Evolutionary conservation across 768 basidiomycete species (phyloP).

Genomic region (Cystobasidium tubakii): DNA sequence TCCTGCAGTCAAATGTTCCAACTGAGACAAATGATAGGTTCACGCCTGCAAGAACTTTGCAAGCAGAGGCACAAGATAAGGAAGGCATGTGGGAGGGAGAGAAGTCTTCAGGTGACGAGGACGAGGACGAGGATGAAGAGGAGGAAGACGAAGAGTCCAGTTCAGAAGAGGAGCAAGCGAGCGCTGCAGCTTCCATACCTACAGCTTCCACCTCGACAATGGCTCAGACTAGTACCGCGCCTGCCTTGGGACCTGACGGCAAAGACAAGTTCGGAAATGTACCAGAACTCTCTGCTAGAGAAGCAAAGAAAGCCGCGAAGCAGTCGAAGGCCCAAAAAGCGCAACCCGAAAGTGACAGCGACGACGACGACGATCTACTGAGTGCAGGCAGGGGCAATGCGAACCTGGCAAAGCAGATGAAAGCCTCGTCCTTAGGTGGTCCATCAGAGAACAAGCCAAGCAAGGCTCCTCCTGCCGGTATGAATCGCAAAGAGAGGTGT

Average conservation of each 20-base stretch:
- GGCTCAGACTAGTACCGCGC: not conserved
- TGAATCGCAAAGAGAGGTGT: conserved; percentile 36
- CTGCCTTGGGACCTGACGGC: not conserved
- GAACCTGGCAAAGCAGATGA: conserved; percentile 12
- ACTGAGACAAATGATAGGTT: conserved; percentile 6
- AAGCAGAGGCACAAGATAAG: conserved; percentile 7
- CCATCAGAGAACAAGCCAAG: not conserved
- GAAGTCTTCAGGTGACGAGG: conserved; percentile 11
- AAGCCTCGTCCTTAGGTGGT: conserved; percentile 3
- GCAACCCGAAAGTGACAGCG: conserved; percentile 10
- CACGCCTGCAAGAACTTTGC: conserved; percentile 16
- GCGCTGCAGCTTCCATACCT: not conserved
- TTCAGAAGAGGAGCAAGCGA: not conserved
- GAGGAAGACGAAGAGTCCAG: conserved; percentile 18
- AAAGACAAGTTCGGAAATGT: conserved; percentile 18
- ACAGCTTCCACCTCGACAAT: not conserved
- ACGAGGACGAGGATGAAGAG: conserved; percentile 32
- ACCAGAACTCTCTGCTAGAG: conserved; percentile 1
- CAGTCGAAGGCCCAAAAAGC: not conserved
- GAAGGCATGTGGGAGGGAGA: conserved; percentile 17
- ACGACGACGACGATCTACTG: conserved; percentile 10
- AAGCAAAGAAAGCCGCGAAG: conserved; percentile 24
- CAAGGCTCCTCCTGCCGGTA: not conserved
- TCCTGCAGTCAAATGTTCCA: not conserved
- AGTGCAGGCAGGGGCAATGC: conserved; percentile 7